Evolutionary conservation across 768 basidiomycete genomes (phyloP), one percentile per base, ranked within the genome.

Genomic region (Lentinula guzmanii): DNA sequence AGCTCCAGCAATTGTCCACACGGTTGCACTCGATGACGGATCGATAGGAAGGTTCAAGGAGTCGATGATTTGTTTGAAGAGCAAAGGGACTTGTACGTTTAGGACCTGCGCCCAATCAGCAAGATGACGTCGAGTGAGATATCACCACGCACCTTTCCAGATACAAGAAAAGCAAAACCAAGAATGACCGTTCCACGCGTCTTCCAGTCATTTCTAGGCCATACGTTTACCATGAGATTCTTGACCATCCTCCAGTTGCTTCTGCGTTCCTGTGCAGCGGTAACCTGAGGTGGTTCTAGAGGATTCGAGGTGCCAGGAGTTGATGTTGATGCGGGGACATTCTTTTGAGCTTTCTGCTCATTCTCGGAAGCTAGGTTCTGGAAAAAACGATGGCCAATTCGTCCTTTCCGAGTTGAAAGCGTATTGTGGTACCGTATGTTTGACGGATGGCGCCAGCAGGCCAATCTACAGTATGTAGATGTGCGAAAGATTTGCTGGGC

Each of bases 31-130:
- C 21, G 88, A 83, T 6, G 79, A 71, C 11, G 86, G 74, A 11
- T 88, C 83, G 37, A 97, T 79, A 31, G 90, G 86, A 35, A 98
- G 78, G 68, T 98, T 97, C 64, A 99, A 78, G 1, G 91, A 74
- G 70, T 99, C 96, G 57, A 99, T 86, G 46, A 99, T 84, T 31
- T 81, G 74, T 74, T 98, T 98, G 83, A 99, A 99, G 63, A 98
- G 77, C 65, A 93, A 84, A 0, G 97, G 97, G n/a, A 99, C 95
- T 80, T 98, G 96, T 0, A 99, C 97, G 70, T 98, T 99, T 61
- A 98, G 75, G 48, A 97, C 75, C 94, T 95, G 54, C 48, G 33
- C 48, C 43, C 43, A 31, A 2, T 52, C 46, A 41, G 39, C 18
- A 24, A 46, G 33, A 61, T 43, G 11, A 15, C 42, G 24, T 50